phyloP scores from a whole-genome alignment of 2,329 filamentous ascomycete genomes.

The Amauroascus niger region DNA sequence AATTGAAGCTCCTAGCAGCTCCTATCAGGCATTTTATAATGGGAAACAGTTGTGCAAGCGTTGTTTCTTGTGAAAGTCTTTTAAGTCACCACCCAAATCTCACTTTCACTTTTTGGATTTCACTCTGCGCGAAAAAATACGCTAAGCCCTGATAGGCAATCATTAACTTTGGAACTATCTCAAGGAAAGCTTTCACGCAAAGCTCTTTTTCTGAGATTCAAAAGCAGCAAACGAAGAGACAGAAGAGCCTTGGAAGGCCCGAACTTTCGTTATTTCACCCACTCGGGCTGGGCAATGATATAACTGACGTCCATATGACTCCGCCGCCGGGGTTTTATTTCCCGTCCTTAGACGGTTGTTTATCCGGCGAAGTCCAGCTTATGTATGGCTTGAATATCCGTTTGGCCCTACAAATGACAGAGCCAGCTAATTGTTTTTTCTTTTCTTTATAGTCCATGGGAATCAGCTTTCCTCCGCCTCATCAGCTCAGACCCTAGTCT shows the following conservation, averaged over 20 bases:
- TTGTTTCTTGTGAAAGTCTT: not conserved
- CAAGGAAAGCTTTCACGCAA: slow-evolving; percentile 14
- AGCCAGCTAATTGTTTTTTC: slow-evolving; percentile 20
- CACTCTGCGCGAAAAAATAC: not conserved
- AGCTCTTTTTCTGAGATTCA: slow-evolving; percentile 19
- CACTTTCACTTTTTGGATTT: too few relatives aligned
- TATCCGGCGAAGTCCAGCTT: slow-evolving; percentile 68
- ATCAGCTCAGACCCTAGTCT: slow-evolving; percentile 33
- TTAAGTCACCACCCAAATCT: not conserved
- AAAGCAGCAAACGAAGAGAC: not conserved
- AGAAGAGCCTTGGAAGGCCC: not conserved
- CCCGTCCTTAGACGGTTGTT: slow-evolving; percentile 73
- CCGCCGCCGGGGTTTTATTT: slow-evolving; percentile 65
- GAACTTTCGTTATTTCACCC: not conserved
- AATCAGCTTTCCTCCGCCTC: slow-evolving; percentile 46
- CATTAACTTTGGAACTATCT: too few relatives aligned
- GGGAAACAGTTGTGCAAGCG: not conserved
- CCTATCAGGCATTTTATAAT: not conserved
- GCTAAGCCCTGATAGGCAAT: slow-evolving; percentile 31
- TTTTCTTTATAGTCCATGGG: slow-evolving; percentile 47
- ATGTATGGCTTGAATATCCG: slow-evolving; percentile 46
- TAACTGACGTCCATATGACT: slow-evolving; percentile 50
- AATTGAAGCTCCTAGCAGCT: not conserved
- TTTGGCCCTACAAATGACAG: slow-evolving; percentile 13
- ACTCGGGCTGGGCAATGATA: slow-evolving; percentile 27